Conservation (phyloP, 208 protist species). For the Acanthamoeba culbertsoni region DNA sequence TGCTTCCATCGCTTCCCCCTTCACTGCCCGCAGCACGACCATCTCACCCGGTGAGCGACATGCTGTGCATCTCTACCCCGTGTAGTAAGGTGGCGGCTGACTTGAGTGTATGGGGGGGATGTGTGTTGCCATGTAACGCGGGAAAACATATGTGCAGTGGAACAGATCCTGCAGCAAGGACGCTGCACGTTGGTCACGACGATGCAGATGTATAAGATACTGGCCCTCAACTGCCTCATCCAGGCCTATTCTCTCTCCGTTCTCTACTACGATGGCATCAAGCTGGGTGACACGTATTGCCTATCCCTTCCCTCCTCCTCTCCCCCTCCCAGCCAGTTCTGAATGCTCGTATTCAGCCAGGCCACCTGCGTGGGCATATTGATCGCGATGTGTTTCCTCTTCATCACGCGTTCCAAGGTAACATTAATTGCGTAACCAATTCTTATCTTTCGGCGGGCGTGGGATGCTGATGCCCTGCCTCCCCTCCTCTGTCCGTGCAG, state of each 20-base stretch:
- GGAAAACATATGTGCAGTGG: too few species aligned
- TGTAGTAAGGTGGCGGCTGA: too few species aligned
- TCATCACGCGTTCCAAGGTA: conserved; percentile 93
- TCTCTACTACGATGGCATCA: conserved; percentile 96
- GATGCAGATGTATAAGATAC: conserved; percentile 99
- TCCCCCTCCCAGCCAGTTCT: too few species aligned
- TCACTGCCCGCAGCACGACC: conserved; percentile 81
- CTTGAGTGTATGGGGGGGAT: too few species aligned
- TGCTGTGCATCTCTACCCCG: too few species aligned
- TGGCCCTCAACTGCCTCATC: conserved; percentile 98
- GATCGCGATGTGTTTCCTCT: conserved; percentile 96
- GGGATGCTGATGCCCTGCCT: background rate
- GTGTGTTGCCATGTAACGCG: background rate
- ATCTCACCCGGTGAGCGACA: conserved; percentile 29
- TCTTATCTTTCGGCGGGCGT: background rate
- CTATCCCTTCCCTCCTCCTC: background rate
- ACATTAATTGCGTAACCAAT: background rate
- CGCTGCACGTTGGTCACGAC: conserved; percentile 97
- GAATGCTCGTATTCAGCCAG: conserved; percentile 85
- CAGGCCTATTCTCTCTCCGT: conserved; percentile 95
- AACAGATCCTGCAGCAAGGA: conserved; percentile 95
- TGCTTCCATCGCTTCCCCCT: conserved; percentile 90
- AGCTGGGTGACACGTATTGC: conserved; percentile 91
- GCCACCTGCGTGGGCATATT: conserved; percentile 94
- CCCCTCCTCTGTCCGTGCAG: conserved; percentile 58